Percentiles rank a stretch among this genome's conserved stretches.
phyloP scores from a whole-genome alignment of 2,329 filamentous ascomycete species.

The Talaromyces amestolkiae region DNA sequence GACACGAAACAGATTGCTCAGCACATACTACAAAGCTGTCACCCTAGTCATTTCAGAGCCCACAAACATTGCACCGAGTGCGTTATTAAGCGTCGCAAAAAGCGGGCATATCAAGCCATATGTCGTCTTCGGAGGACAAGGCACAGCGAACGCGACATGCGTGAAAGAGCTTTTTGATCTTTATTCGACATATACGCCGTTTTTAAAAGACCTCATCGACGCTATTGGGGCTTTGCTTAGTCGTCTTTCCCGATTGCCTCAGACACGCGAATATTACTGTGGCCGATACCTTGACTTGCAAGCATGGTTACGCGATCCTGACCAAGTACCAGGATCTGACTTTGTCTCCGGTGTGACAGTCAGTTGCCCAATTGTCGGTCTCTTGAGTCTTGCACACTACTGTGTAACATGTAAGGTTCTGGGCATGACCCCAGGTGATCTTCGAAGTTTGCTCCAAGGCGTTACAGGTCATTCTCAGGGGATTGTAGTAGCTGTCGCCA shows the following conservation, averaged over 20 bases:
- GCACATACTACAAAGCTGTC: constrained; percentile 1
- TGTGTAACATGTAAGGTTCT: constrained; percentile 89
- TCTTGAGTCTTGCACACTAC: constrained; percentile 94
- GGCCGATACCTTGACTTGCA: constrained; percentile 63
- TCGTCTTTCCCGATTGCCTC: not conserved
- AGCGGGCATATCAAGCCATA: not conserved
- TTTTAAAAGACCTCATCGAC: not conserved
- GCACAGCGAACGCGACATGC: constrained; percentile 1
- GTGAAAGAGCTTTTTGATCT: not conserved
- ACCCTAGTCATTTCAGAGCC: not conserved
- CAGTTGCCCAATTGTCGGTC: constrained; percentile 90
- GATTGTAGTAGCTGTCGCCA: constrained; percentile 87
- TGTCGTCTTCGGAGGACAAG: constrained; percentile 1
- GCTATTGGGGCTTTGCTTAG: not conserved
- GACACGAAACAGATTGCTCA: not conserved
- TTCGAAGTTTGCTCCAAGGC: constrained; percentile 49
- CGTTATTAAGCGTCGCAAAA: not conserved
- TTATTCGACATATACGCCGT: not conserved
- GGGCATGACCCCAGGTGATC: constrained; percentile 81
- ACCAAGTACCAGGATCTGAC: constrained; percentile 89
- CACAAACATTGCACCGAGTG: not conserved
- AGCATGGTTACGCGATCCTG: constrained; percentile 83
- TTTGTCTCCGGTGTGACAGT: constrained; percentile 93
- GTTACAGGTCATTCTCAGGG: constrained; percentile 91
- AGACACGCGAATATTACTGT: constrained; percentile 4